Evolutionary conservation across 768 basidiomycete species (phyloP), one percentile per base, ranked within the genome.

Genomic region (Rhodotorula graminis): DNA sequence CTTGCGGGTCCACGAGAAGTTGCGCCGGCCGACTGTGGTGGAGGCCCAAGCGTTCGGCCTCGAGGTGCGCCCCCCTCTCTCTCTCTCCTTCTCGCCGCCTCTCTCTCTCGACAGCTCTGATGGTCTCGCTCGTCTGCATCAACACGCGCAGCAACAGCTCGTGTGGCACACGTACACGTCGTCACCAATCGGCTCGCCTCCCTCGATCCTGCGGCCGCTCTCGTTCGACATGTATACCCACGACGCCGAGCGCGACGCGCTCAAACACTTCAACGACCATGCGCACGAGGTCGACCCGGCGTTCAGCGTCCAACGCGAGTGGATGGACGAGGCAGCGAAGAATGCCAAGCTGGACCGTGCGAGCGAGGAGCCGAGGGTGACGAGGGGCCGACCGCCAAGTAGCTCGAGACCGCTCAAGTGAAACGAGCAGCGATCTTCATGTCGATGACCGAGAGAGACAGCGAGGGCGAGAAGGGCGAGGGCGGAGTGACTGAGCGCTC

Each of bases 201-300:
- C 55, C 7, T 19, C 42, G 10, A 16, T 52, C 1, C 65, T 66
- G 27, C 64, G 65, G 3, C 70, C 65, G 15, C 65, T 72, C 61
- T 67, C 65, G n/a, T 72, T 72, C 50, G 56, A 40, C 40, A 44
- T 69, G 9, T 73, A 73, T 68, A n/a, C 18, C 19, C 61, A 69
- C 60, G 72, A 73, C 49, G 67, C 67, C 37, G 67, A 69, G 42
- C 37, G 2, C 18, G 52, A 31, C 46, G 55, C 52, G 33, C 27
- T 61, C 2, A 0, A 12, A 11, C 15, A 69, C 37, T 69, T 65
- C 27, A n/a, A 16, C 14, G 25, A 8, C 21, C 15, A 52, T n/a
- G 67, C 60, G 3, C 33, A 21, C 0, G 56, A 47, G n/a, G 16
- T 59, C 27, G 61, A 72, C 19, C 50, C 58, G 18, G 16, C 8